Evolutionary conservation across 140 eudicot genomes (phyloP).

Genomic region (Flaveria floridana): DNA sequence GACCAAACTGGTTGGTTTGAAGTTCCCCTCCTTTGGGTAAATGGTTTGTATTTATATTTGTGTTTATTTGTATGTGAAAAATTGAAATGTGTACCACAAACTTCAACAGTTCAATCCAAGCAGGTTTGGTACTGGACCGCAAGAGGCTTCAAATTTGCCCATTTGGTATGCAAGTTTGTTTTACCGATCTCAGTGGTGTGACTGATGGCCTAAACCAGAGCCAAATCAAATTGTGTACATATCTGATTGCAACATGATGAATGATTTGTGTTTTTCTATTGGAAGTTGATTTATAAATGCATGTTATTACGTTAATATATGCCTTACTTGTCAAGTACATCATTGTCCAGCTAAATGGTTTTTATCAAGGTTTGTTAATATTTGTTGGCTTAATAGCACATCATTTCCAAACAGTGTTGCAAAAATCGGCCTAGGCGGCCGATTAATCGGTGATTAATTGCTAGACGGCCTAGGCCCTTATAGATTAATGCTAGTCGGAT

Average conservation of each 20-base stretch:
- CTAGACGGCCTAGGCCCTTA: too few species aligned
- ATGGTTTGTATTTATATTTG: not conserved
- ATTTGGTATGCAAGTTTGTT: not conserved
- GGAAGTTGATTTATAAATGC: not conserved
- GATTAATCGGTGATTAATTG: too few species aligned
- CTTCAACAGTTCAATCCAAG: not conserved
- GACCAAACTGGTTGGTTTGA: not conserved
- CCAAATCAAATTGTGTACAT: not conserved
- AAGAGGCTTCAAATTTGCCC: not conserved
- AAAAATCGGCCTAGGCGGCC: too few species aligned
- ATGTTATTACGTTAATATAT: not conserved
- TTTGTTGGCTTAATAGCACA: not conserved
- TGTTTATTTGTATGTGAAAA: not conserved
- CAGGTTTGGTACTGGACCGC: not conserved
- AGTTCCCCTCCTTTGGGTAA: not conserved
- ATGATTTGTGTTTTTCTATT: not conserved
- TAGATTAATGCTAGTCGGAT: too few species aligned
- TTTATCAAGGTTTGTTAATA: constrained; percentile 9
- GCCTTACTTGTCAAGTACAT: constrained; percentile 4
- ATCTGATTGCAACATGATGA: constrained; percentile 1
- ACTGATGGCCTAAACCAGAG: not conserved
- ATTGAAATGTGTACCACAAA: not conserved
- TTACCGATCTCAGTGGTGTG: not conserved
- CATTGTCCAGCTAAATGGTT: not conserved
- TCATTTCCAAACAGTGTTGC: not conserved